Evolutionary conservation across 139 green algal species (phyloP).

Genomic region (Parachlorella kessleri): DNA sequence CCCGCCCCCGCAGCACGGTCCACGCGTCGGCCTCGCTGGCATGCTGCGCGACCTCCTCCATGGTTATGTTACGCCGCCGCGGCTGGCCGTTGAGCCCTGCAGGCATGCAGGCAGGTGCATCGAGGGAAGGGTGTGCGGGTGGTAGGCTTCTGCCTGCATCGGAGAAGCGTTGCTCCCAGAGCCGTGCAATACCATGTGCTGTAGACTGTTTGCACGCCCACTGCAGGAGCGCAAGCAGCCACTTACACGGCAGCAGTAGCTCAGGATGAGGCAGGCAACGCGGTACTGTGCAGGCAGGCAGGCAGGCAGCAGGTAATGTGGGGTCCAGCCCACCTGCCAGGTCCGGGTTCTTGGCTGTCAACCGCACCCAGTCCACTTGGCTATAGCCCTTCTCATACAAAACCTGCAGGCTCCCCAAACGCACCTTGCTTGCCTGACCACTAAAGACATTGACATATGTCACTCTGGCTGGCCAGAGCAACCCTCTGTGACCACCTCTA

Average conservation of each 20-base stretch:
- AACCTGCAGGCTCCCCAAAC: slow-evolving; percentile 48
- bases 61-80: slow-evolving; percentile 58
- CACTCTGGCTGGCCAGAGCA: neutral
- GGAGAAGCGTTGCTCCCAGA: too few species aligned
- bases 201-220: too few species aligned
- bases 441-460: neutral
- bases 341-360: slow-evolving; percentile 39
- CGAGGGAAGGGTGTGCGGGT: too few species aligned
- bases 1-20: slow-evolving; percentile 64
- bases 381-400: slow-evolving; percentile 87
- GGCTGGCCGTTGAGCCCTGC: slow-evolving; percentile 31
- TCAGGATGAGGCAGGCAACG: neutral
- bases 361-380: slow-evolving; percentile 86
- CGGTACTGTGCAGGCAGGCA: neutral
- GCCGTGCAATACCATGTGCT: too few species aligned
- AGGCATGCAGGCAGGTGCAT: too few species aligned
- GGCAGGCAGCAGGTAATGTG: slow-evolving; percentile 20
- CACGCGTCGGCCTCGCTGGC: slow-evolving; percentile 84
- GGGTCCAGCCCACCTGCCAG: slow-evolving; percentile 34
- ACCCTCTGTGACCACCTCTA: neutral
- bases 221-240: too few species aligned
- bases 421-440: neutral
- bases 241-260: neutral
- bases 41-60: slow-evolving; percentile 87
- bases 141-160: too few species aligned